Evolutionary conservation across 139 green algal genomes (phyloP).

Genomic region (Diplosphaera chodatii): DNA sequence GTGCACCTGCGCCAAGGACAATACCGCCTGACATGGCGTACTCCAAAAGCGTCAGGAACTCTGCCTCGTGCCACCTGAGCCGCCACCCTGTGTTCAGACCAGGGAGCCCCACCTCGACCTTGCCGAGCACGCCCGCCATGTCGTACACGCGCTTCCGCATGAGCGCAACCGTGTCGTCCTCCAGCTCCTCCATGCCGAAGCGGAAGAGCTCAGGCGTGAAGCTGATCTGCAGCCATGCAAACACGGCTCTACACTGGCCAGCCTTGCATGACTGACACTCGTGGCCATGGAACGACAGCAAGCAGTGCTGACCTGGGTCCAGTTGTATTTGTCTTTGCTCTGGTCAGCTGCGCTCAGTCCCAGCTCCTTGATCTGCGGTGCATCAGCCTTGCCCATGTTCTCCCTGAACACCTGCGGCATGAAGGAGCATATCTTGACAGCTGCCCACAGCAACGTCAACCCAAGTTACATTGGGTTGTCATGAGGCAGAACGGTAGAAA

Average conservation of each 20-base stretch:
- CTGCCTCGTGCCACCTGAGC: too few species aligned
- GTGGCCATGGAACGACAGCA: too few species aligned
- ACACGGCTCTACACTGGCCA: too few species aligned
- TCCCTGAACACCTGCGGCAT: constrained; percentile 45
- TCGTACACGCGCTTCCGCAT: constrained; percentile 97
- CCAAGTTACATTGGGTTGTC: too few species aligned
- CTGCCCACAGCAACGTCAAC: too few species aligned
- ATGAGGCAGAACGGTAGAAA: too few species aligned
- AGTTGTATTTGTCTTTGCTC: too few species aligned
- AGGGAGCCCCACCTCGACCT: constrained; percentile 71
- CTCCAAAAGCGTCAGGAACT: too few species aligned
- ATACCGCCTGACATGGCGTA: neutral
- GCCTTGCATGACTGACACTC: too few species aligned
- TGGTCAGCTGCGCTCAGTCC: constrained; percentile 71
- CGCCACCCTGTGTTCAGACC: too few species aligned
- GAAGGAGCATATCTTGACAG: too few species aligned
- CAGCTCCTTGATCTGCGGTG: constrained; percentile 78
- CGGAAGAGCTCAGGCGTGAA: constrained; percentile 95
- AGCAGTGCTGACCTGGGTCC: constrained; percentile 58
- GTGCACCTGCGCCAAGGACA: constrained; percentile 55
- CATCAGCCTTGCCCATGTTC: constrained; percentile 74
- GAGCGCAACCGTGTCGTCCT: constrained; percentile 64
- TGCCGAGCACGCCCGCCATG: constrained; percentile 89
- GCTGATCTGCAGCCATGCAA: constrained; percentile 66
- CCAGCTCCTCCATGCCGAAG: constrained; percentile 82